Percentiles rank a stretch among this genome's conserved stretches.
These are phyloP conservation scores for Aureobasidium sp. DNA, from an alignment of 2,329 filamentous ascomycete genomes.

Conservation along the genomic window DNA sequence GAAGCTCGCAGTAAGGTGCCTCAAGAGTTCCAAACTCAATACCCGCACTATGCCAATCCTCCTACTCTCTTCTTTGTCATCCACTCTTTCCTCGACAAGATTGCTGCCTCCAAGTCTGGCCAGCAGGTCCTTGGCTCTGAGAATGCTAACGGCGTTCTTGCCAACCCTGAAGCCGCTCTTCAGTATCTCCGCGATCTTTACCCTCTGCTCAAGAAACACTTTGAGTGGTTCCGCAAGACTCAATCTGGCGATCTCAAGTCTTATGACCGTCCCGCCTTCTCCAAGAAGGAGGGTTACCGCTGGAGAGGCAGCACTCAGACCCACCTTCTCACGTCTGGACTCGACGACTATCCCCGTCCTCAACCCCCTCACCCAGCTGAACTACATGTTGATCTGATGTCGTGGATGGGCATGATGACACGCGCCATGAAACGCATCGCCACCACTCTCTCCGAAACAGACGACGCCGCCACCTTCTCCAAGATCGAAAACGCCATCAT, in stretches of 20 bases:
- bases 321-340: slow-evolving; percentile 84
- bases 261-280: slow-evolving; percentile 85
- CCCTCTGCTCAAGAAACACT: slow-evolving; percentile 80
- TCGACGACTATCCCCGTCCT: slow-evolving; percentile 92
- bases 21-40: slow-evolving; percentile 85
- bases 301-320: slow-evolving; percentile 85
- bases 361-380: slow-evolving; percentile 93
- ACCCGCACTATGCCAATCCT: slow-evolving; percentile 95
- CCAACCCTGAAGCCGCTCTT: slow-evolving; percentile 60
- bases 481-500: slow-evolving; percentile 69
- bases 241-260: slow-evolving; percentile 84
- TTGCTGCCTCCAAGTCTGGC: slow-evolving; percentile 14
- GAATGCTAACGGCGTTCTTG: slow-evolving; percentile 47
- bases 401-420: slow-evolving; percentile 97
- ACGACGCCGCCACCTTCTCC: slow-evolving; percentile 68
- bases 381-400: slow-evolving; percentile 88
- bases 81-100: slow-evolving; percentile 72
- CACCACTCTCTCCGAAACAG: slow-evolving; percentile 61
- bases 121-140: slow-evolving; percentile 29
- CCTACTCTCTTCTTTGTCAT: slow-evolving; percentile 89
- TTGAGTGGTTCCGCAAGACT: slow-evolving; percentile 90
- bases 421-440: slow-evolving; percentile 77
- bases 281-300: slow-evolving; percentile 83
- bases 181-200: slow-evolving; percentile 72
- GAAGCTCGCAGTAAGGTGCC: slow-evolving; percentile 96